Base-by-base conservation (phyloP, 176 grass and related monocot species). In the Oryza longistaminata region DNA sequence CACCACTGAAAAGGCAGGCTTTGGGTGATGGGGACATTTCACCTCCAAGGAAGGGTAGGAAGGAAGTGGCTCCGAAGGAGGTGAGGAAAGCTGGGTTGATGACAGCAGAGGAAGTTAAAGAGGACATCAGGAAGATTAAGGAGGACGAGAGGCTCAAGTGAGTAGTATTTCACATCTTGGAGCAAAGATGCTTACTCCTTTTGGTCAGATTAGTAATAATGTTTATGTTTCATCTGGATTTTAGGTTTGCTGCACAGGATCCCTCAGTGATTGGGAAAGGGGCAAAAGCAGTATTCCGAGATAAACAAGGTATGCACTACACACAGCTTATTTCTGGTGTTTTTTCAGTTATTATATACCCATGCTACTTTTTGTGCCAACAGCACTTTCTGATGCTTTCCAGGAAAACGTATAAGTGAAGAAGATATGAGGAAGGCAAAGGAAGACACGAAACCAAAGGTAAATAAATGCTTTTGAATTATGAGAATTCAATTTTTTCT, bases 401-500 rank as follows among this genome's bases (percentile, higher is more conserved):
- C 60, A 95, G 96, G 96, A 75, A 93, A 82, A 78, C 73, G 79
- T 24, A 90, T 98, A 77, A 95, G 81, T 71, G 92, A 90, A 85
- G 93, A 98, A 60, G 96, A 98, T 35, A 88, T 98, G 58, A 44
- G 70, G 49, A 95, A 90, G 85, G 58, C 91, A 87, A 90, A 95
- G 70, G 89, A 87, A 89, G 71, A 93, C 26, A 80, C 90, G 74
- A 95, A 95, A 44, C 96, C 93, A 45, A 98, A 95, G 91, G 96
- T 98, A 83, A 11, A 62, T 78, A 22, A 4, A 67, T 91, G 40
- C 14, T 27, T 33, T 70, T 25, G 37, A 85, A 40, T 13, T 50
- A 85, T 77, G 29, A 15, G 17, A 80, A 62, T 26, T 68, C 14
- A 19, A 7, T 31, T 71, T 16, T 21, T 82, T 64, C n/a, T 77